Evolutionary conservation across 2,329 filamentous ascomycete genomes (phyloP).

Genomic region (Xenoacremonium recifei): DNA sequence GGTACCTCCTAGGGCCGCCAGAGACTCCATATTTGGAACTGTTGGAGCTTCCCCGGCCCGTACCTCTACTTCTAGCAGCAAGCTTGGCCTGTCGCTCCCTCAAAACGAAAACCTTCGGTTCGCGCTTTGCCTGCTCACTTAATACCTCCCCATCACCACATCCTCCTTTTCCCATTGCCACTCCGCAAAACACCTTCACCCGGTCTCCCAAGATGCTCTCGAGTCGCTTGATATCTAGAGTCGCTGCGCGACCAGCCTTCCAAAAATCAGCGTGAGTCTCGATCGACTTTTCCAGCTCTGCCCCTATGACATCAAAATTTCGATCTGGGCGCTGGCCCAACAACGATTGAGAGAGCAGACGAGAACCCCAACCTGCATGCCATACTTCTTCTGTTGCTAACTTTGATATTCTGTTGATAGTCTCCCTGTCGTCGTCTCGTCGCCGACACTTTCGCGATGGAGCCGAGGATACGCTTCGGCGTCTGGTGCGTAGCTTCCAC

Average conservation of each 20-base stretch:
- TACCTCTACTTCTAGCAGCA: neutral
- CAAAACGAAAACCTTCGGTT: too few relatives aligned
- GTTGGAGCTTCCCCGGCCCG: too few relatives aligned
- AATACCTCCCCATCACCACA: slow-evolving; percentile 11
- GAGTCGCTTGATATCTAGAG: slow-evolving; percentile 59
- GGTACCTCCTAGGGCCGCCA: too few relatives aligned
- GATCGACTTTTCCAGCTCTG: slow-evolving; percentile 4
- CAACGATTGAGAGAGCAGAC: too few relatives aligned
- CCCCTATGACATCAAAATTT: slow-evolving; percentile 13
- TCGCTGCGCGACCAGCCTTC: slow-evolving; percentile 55
- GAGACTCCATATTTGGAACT: too few relatives aligned
- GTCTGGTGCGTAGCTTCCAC: slow-evolving; percentile 48
- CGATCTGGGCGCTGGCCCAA: too few relatives aligned
- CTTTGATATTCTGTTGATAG: too few relatives aligned
- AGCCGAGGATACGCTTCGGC: slow-evolving; percentile 59
- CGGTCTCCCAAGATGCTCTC: slow-evolving; percentile 61
- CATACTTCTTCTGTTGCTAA: too few relatives aligned
- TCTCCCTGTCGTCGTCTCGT: slow-evolving; percentile 47
- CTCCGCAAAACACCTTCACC: slow-evolving; percentile 23
- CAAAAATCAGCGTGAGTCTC: slow-evolving; percentile 51
- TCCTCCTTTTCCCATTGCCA: slow-evolving; percentile 24
- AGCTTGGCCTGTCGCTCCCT: slow-evolving; percentile 6
- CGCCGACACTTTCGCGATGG: slow-evolving; percentile 49
- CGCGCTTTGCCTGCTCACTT: too few relatives aligned
- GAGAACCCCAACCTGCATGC: too few relatives aligned